phyloP scores from a whole-genome alignment of 208 protist species.

The Acanthamoeba sp. region DNA sequence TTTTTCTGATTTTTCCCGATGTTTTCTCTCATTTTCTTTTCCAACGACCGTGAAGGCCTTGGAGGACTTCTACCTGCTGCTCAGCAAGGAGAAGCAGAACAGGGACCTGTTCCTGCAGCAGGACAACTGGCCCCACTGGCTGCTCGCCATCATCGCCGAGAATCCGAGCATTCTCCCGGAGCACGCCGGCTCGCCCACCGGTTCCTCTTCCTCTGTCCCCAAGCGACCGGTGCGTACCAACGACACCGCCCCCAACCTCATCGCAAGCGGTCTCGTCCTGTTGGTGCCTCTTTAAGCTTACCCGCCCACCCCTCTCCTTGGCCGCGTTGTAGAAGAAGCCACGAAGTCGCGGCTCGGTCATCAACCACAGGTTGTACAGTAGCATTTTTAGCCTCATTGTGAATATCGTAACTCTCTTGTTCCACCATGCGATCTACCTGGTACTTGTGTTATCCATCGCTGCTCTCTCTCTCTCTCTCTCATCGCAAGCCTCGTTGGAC shows the following conservation, averaged over 20 bases:
- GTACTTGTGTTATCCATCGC: neutral
- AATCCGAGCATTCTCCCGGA: conserved; percentile 5
- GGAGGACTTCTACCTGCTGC: conserved; percentile 48
- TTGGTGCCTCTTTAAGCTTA: no score
- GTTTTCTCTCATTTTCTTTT: neutral
- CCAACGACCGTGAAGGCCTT: neutral
- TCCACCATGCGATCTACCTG: conserved; percentile 33
- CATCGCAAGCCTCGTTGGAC: no score
- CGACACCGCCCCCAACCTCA: neutral
- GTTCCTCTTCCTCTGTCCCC: neutral
- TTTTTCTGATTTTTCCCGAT: neutral
- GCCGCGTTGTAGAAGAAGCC: neutral
- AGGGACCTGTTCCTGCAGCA: conserved; percentile 50
- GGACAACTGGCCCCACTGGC: conserved; percentile 41
- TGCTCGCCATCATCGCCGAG: conserved; percentile 43
- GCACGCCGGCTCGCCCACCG: neutral
- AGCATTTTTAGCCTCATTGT: conserved; percentile 70
- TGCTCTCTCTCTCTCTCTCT: neutral
- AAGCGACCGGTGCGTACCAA: neutral
- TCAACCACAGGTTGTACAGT: conserved; percentile 33
- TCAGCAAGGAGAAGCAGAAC: conserved; percentile 68
- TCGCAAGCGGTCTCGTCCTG: no score
- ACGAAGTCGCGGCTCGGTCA: neutral
- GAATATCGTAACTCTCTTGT: conserved; percentile 47
- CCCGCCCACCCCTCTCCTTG: neutral